A percentile compares a stretch with the other conserved stretches of the same genome.
Conservation (phyloP, 495 filamentous ascomycete species). For the Penicillium egyptiacum region DNA sequence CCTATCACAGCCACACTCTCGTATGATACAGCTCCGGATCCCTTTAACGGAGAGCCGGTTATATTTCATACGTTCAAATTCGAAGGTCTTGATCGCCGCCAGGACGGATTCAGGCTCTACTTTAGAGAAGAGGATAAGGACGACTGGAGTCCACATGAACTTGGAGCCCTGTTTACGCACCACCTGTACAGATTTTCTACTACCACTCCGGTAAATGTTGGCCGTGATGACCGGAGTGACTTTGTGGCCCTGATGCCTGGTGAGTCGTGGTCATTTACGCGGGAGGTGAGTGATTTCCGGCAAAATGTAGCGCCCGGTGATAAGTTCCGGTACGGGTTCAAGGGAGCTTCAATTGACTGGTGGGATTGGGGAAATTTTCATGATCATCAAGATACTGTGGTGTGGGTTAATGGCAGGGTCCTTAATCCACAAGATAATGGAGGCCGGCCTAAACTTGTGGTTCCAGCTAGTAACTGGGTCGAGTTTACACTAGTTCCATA, state of each 20-base stretch:
- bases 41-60: neutral
- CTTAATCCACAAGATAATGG: neutral
- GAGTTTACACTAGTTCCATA: neutral
- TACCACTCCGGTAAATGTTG: neutral
- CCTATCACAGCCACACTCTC: slow-evolving; percentile 8
- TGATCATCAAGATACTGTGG: slow-evolving; percentile 6
- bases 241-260: slow-evolving; percentile 2
- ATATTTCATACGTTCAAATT: slow-evolving; percentile 6
- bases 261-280: slow-evolving; percentile 8
- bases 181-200: neutral
- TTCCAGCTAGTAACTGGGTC: neutral
- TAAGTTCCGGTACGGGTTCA: slow-evolving; percentile 4
- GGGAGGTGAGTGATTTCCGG: slow-evolving; percentile 10
- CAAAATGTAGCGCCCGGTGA: slow-evolving; percentile 1
- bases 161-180: neutral
- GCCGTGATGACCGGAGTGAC: neutral
- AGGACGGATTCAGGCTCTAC: slow-evolving; percentile 9
- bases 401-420: neutral
- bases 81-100: neutral
- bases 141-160: neutral
- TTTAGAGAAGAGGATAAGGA: neutral
- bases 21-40: slow-evolving; percentile 3
- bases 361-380: slow-evolving; percentile 9
- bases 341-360: slow-evolving; percentile 8
- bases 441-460: neutral